Percentiles rank a stretch among this genome's conserved stretches.
Evolutionary conservation across 2,329 filamentous ascomycete species (phyloP).

Genomic region (Fusarium secorum): DNA sequence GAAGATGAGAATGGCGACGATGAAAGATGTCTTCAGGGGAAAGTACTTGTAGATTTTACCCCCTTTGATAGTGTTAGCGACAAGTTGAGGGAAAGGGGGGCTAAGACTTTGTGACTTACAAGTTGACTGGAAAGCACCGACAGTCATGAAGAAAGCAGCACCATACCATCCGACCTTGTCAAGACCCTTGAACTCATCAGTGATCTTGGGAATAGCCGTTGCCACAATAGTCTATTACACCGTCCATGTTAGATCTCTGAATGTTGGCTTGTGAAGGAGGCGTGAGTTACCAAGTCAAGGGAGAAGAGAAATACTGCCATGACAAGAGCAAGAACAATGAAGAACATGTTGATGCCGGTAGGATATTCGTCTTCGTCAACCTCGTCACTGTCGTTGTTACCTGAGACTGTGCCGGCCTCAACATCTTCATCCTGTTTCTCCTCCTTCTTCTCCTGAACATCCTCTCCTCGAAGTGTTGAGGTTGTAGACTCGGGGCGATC

Average conservation of each 20-base stretch:
- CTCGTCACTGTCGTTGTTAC: constrained; percentile 29
- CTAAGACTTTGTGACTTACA: constrained; percentile 43
- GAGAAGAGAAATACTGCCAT: constrained; percentile 59
- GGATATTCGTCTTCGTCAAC: constrained; percentile 50
- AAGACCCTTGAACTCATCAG: constrained; percentile 59
- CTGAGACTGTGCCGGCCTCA: constrained; percentile 31
- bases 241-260: neutral
- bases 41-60: constrained; percentile 62
- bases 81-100: neutral
- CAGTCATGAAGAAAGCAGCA: constrained; percentile 60
- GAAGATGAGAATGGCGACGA: constrained; percentile 59
- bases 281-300: constrained; percentile 53
- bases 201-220: constrained; percentile 65
- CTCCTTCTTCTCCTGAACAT: constrained; percentile 42
- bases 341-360: constrained; percentile 48
- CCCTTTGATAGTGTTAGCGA: constrained; percentile 44
- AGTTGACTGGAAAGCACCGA: constrained; percentile 55
- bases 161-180: constrained; percentile 68
- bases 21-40: constrained; percentile 58
- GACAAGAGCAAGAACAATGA: constrained; percentile 57
- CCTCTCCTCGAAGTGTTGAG: constrained; percentile 44
- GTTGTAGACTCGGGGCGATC: constrained; percentile 41
- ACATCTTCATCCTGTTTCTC: constrained; percentile 34
- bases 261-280: neutral
- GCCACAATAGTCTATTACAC: constrained; percentile 60